These are phyloP conservation scores for Corrigiola litoralis DNA, from an alignment of 179 eudicot species.

Conservation along the genomic window DNA sequence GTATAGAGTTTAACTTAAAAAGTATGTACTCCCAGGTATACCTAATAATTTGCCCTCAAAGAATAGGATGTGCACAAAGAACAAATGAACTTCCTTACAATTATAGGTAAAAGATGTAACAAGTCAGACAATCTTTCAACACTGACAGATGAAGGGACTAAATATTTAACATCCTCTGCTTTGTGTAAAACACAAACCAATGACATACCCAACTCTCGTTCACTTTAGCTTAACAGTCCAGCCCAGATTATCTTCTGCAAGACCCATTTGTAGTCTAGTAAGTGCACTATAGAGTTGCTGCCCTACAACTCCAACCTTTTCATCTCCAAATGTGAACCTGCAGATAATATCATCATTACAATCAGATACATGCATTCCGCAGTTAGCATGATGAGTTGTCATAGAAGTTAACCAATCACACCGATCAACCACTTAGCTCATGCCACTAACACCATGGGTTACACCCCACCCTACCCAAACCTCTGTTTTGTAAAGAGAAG, in stretches of 20 bases:
- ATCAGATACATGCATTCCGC: neutral
- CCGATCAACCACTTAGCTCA: neutral
- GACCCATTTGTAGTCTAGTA: slow-evolving; percentile 87
- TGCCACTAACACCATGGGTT: too few species aligned
- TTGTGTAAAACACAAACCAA: neutral
- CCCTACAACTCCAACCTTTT: slow-evolving; percentile 70
- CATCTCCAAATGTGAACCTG: slow-evolving; percentile 60
- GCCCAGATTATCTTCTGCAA: slow-evolving; percentile 67
- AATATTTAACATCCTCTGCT: slow-evolving; percentile 1
- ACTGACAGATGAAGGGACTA: neutral
- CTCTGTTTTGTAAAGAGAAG: too few species aligned
- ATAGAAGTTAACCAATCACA: neutral
- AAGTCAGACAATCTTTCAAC: neutral
- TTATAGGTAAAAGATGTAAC: neutral
- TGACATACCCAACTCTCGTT: neutral
- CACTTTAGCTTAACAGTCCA: slow-evolving; percentile 68
- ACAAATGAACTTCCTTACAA: too few species aligned
- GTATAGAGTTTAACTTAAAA: too few species aligned
- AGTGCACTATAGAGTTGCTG: slow-evolving; percentile 66
- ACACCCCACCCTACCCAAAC: too few species aligned
- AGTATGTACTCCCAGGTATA: too few species aligned
- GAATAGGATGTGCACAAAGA: too few species aligned
- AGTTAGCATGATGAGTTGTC: neutral
- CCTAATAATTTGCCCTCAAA: too few species aligned
- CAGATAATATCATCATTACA: neutral